Evolutionary conservation across 1,139 yeast species (phyloP), one percentile per base, ranked within the genome.

Genomic region (Saccharomyces hybrid): DNA sequence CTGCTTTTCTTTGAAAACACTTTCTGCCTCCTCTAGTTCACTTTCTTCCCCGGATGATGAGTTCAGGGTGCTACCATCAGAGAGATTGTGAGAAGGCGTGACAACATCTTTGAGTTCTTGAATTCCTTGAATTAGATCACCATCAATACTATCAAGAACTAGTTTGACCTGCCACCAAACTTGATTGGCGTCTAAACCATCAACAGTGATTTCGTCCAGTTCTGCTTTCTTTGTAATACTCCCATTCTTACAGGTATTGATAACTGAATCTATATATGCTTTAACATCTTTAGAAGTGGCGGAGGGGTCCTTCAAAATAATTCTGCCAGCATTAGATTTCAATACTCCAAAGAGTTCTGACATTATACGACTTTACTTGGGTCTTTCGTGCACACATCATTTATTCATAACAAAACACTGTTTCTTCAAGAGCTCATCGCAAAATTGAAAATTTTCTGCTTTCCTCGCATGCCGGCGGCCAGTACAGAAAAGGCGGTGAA

Each of bases 91-190:
- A 38, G 44, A 4, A 64, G 72, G 27, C 59, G 64, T 13, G 49
- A 64, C 56, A 52, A 62, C 53, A 64, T 63, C 69, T 69, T 73
- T 75, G 54, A 79, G 65, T 14, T 68, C 72, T 1, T 80, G 78
- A 41, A 83, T 75, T 54, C 73, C 73, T 8, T 74, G 77, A 61
- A 84, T 64, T 53, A 87, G 73, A 54, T 76, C 76, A 49, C 82
- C 87, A 48, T 82, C 81, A 26, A 83, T 83, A 4, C 83, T 84
- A 56, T 86, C 93, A 49, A 89, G 76, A 30, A 93, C 85, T 75
- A 93, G 79, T 70, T 86, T 88, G 2, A 89, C 84, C 70, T 93
- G 98, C 53, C 95, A 96, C 88, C 91, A 93, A 0, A 93, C 91
- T 69, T 93, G 98, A 47, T 86, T 81, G 14, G 96, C 84, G 68